phyloP scores from a whole-genome alignment of 2,329 filamentous ascomycete species.

The Aspergillus novofumigatus region DNA sequence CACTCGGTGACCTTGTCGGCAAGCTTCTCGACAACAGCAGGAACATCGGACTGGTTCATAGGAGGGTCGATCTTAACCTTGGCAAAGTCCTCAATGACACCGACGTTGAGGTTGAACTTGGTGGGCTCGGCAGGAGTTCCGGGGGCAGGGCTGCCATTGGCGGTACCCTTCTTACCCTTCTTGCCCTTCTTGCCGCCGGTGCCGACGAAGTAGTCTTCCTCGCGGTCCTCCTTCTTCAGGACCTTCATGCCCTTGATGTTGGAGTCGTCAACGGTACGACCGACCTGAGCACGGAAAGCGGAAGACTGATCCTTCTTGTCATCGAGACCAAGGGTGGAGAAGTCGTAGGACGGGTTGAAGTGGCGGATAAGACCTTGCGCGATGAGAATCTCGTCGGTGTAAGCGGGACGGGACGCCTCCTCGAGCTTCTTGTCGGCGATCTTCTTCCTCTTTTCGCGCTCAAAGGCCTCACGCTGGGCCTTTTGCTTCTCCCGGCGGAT shows the following conservation, averaged over 20 bases:
- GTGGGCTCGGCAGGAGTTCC: conserved; percentile 44
- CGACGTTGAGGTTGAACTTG: conserved; percentile 82
- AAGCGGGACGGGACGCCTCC: conserved; percentile 67
- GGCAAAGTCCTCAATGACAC: conserved; percentile 84
- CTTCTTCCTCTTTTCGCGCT: conserved; percentile 48
- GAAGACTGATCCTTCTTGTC: conserved; percentile 50
- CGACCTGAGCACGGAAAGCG: conserved; percentile 72
- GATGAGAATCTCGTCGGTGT: conserved; percentile 85
- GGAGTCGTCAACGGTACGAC: conserved; percentile 79
- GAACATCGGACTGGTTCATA: conserved; percentile 77
- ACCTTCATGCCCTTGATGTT: conserved; percentile 81
- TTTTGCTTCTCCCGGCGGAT: conserved; percentile 71
- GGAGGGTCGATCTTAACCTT: conserved; percentile 84
- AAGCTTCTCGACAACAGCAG: conserved; percentile 77
- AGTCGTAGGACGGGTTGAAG: conserved; percentile 80
- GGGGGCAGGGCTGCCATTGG: conserved; percentile 45
- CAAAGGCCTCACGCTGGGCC: conserved; percentile 64
- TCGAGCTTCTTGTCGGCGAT: conserved; percentile 53
- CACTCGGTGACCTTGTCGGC: conserved; percentile 87
- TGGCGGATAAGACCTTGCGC: conserved; percentile 84
- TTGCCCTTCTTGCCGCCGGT: conserved; percentile 78
- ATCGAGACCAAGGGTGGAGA: conserved; percentile 53
- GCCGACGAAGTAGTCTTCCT: conserved; percentile 77
- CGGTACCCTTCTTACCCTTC: conserved; percentile 71
- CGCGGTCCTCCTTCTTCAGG: conserved; percentile 78